These are phyloP conservation scores for Moesziomyces antarcticus DNA, from an alignment of 1,284 basidiomycete genomes.

Conservation along the genomic window DNA sequence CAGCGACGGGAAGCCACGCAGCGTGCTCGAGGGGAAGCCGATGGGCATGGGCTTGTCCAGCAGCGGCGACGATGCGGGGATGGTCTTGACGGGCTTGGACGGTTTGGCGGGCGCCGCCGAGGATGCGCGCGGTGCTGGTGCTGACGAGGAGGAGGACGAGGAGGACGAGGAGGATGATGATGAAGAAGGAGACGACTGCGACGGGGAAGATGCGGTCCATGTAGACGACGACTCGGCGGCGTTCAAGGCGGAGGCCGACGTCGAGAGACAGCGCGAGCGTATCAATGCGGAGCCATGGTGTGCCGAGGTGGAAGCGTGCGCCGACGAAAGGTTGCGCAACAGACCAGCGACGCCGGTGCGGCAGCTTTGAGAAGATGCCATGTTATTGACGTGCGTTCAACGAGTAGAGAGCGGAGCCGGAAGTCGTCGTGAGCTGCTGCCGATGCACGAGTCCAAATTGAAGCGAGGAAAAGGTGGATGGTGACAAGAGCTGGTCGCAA, in stretches of 20 bases:
- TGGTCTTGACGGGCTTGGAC: slow-evolving; percentile 11
- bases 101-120: background rate
- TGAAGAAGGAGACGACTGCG: background rate
- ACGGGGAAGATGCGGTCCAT: slow-evolving; percentile 2
- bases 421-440: too few species aligned
- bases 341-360: slow-evolving; percentile 28
- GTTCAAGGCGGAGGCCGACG: slow-evolving; percentile 6
- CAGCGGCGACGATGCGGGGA: slow-evolving; percentile 41
- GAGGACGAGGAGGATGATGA: slow-evolving; percentile 8
- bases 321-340: slow-evolving; percentile 19
- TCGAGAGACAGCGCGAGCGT: slow-evolving; percentile 22
- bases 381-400: background rate
- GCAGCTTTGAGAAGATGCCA: slow-evolving; percentile 24
- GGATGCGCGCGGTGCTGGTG: background rate
- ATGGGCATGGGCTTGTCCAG: slow-evolving; percentile 56
- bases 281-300: slow-evolving; percentile 6
- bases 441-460: background rate
- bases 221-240: slow-evolving; percentile 5
- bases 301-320: slow-evolving; percentile 19
- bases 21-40: slow-evolving; percentile 42
- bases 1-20: slow-evolving; percentile 55
- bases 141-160: slow-evolving; percentile 1
- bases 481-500: too few species aligned
- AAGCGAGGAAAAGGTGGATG: too few species aligned
- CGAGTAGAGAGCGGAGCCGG: too few species aligned